Percentiles rank a stretch among this genome's conserved stretches.
phyloP scores from a whole-genome alignment of 768 basidiomycete species.

The Termitomyces eurrhizus region DNA sequence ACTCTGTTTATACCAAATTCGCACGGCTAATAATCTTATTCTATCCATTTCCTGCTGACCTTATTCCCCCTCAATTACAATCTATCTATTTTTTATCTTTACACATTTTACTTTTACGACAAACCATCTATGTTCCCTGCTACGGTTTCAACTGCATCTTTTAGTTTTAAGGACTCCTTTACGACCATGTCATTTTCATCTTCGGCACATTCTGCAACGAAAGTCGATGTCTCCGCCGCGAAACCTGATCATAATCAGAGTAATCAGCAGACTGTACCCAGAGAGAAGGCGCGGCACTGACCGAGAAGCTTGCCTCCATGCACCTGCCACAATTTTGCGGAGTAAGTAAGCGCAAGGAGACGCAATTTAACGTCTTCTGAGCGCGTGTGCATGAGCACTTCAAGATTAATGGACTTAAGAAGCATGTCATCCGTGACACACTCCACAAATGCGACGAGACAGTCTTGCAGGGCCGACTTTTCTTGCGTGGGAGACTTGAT shows the following conservation, averaged over 20 bases:
- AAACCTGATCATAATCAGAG: constrained; percentile 45
- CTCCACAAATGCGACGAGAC: constrained; percentile 54
- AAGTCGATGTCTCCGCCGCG: constrained; percentile 76
- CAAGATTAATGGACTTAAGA: constrained; percentile 79
- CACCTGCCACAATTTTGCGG: constrained; percentile 70
- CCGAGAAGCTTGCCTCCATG: constrained; percentile 75
- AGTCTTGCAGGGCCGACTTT: constrained; percentile 41
- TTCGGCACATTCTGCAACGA: constrained; percentile 84
- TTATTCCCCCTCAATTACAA: background rate
- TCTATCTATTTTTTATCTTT: constrained; percentile 18
- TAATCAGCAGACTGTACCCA: background rate
- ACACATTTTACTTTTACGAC: constrained; percentile 15
- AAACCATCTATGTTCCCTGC: constrained; percentile 60
- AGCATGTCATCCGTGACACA: constrained; percentile 51
- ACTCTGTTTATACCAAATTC: constrained; percentile 1
- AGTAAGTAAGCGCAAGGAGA: constrained; percentile 62
- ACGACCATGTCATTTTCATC: constrained; percentile 87
- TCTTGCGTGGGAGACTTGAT: constrained; percentile 32
- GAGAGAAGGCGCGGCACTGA: constrained; percentile 26
- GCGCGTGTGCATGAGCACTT: constrained; percentile 85
- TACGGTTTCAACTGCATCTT: constrained; percentile 65
- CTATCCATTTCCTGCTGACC: background rate
- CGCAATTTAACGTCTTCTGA: constrained; percentile 74
- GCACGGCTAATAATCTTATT: constrained; percentile 2
- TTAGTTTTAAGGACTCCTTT: constrained; percentile 61